Conservation (phyloP, 495 filamentous ascomycete species). For the Neurospora sp. region DNA sequence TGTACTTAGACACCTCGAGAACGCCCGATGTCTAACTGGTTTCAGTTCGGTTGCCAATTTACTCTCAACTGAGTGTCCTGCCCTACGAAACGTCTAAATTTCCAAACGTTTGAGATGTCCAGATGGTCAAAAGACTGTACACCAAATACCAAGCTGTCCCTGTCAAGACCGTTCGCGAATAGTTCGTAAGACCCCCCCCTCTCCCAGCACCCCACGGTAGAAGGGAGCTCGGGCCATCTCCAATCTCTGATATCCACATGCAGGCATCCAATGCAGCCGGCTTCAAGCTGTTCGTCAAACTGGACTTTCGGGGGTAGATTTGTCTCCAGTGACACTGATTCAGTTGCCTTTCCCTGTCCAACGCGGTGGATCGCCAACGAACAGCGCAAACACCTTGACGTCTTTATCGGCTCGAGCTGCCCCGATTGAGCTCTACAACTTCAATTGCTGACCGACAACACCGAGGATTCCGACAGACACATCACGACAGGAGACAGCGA, state of each 20-base stretch:
- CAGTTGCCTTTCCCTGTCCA: background rate
- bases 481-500: background rate
- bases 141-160: too few relatives aligned
- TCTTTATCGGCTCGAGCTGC: background rate
- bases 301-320: constrained; percentile 1
- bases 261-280: constrained; percentile 20
- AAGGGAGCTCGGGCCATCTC: constrained; percentile 16
- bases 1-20: too few relatives aligned
- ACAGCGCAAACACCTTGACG: background rate
- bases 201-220: background rate
- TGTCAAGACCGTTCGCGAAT: too few relatives aligned
- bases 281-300: constrained; percentile 3
- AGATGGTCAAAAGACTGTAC: too few relatives aligned
- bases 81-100: too few relatives aligned
- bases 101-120: too few relatives aligned
- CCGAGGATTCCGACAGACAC: background rate
- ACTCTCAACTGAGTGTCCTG: too few relatives aligned
- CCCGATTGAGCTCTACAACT: background rate
- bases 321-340: background rate
- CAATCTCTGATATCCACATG: background rate
- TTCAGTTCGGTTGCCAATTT: too few relatives aligned
- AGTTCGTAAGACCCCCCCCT: too few relatives aligned
- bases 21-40: too few relatives aligned
- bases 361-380: background rate
- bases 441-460: background rate